Evolutionary conservation across 73 alveolate genomes (phyloP).

Genomic region (Paramecium sexaurelia): DNA sequence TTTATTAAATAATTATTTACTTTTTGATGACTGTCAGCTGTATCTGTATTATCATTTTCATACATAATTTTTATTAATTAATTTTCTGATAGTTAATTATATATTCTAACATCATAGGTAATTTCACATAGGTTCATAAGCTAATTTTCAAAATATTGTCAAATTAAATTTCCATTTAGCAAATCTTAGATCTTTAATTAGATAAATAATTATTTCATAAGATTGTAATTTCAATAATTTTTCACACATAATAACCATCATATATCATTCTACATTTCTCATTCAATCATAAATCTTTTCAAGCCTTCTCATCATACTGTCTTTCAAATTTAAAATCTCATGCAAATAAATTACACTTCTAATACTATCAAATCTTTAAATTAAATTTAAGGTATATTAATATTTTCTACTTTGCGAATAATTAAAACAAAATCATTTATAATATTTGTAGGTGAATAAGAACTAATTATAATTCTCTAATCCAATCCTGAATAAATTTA

Average conservation of each 20-base stretch:
- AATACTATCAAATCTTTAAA: too few relatives aligned
- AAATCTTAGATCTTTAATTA: background rate
- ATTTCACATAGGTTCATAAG: background rate
- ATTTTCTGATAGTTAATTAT: background rate
- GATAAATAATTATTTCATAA: background rate
- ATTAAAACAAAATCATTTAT: too few relatives aligned
- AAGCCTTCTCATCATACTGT: background rate
- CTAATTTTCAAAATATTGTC: background rate
- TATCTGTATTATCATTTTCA: slow-evolving; percentile 35
- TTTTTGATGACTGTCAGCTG: slow-evolving; percentile 39
- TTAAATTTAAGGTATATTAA: too few relatives aligned
- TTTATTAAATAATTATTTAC: background rate
- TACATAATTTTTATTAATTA: slow-evolving; percentile 3
- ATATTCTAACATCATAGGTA: background rate
- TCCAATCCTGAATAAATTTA: too few relatives aligned
- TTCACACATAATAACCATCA: slow-evolving; percentile 27
- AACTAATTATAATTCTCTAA: too few relatives aligned
- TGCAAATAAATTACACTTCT: background rate
- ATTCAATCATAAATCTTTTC: background rate
- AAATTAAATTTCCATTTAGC: background rate
- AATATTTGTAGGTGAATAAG: too few relatives aligned
- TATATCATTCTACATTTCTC: background rate
- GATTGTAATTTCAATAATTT: background rate
- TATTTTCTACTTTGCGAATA: too few relatives aligned
- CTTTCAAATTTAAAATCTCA: background rate